phyloP scores from a whole-genome alignment of 345 rosid genomes.

The Reutealis trisperma region DNA sequence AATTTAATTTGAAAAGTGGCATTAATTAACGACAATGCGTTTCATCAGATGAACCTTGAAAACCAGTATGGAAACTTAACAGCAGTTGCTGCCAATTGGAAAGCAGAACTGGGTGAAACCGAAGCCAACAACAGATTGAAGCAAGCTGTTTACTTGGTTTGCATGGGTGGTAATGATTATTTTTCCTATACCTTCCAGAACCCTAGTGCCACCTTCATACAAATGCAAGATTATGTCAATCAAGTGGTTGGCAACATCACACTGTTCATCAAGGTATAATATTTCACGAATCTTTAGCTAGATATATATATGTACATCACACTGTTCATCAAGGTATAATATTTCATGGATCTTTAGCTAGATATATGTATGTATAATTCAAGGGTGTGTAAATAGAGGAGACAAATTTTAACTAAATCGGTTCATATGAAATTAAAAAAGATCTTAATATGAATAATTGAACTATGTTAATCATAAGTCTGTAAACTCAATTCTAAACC shows the following conservation, averaged over 20 bases:
- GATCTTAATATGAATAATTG: too few relatives aligned
- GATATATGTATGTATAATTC: too few relatives aligned
- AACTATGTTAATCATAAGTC: too few relatives aligned
- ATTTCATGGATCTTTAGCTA: too few relatives aligned
- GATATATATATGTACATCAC: too few relatives aligned
- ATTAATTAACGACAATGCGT: background rate
- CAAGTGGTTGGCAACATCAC: background rate
- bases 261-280: background rate
- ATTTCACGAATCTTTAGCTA: too few relatives aligned
- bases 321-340: too few relatives aligned
- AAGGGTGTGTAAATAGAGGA: too few relatives aligned
- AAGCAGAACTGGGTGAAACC: background rate
- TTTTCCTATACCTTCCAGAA: background rate
- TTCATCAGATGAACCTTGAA: conserved; percentile 5
- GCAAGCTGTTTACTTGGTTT: background rate
- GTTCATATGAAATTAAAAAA: too few relatives aligned
- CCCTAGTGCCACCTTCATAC: background rate
- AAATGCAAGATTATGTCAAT: background rate
- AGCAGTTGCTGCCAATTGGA: background rate
- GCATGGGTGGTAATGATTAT: conserved; percentile 3
- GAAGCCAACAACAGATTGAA: background rate
- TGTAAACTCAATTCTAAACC: too few relatives aligned
- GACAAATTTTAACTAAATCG: too few relatives aligned
- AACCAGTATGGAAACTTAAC: background rate
- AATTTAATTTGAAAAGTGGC: too few relatives aligned